Evolutionary conservation across 148 eudicot genomes (phyloP), one percentile per base, ranked within the genome.

Genomic region (Cornus kousa): DNA sequence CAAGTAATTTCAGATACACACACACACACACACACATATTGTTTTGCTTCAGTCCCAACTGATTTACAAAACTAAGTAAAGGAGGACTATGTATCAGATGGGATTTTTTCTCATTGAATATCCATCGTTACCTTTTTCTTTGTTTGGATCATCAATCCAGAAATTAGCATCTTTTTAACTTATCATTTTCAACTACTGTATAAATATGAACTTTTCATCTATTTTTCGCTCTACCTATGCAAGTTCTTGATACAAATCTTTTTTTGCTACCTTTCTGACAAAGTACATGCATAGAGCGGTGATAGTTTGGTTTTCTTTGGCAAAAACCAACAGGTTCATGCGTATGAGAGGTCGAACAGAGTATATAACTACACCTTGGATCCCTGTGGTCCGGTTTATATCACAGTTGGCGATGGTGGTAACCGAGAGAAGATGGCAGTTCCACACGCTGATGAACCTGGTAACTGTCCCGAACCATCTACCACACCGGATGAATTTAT

Each of bases 401-500:
- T 96, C 68, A 82, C 97, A n/a, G 82, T 96, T 48, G 98, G 99
- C 50, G 99, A 96, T 80, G 99, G 99, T 67, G 99, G 99, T 16
- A 96, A 96, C 79, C 79, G 98, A 74, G 99, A 96, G 85, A 96
- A 96, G 87, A 96, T 96, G 99, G 91, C 99, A 7, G 79, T 91
- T 37, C 75, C 71, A 69, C 97, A 93, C 79, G 95, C 95, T 23
- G 99, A 96, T 77, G 99, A 90, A 72, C 91, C 89, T 7, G 98
- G 92, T 16, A 83, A 89, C 67, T 96, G 99, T 81, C 98, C 99
- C 9, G 92, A 90, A 50, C 99, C 99, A 62, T 82, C 87, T 20
- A 82, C 82, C 40, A 92, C 97, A 53, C 98, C 97, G 4, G 99
- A 93, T 77, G 69, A 71, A 40, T 86, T 68, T 82, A 96, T 96